Evolutionary conservation across 2,329 filamentous ascomycete genomes (phyloP).

Genomic region (Scedosporium boydii): DNA sequence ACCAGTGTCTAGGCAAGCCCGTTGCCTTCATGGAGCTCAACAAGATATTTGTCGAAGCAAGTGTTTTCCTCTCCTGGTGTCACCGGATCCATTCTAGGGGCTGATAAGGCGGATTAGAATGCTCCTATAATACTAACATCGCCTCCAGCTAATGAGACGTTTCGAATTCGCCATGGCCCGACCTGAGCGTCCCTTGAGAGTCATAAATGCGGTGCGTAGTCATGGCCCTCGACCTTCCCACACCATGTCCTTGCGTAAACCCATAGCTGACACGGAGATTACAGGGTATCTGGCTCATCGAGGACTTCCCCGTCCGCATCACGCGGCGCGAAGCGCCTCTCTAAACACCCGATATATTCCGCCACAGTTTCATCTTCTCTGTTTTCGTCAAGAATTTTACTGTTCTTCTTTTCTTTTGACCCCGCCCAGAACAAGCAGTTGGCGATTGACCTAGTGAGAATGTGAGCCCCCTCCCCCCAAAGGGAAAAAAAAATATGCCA

Average conservation of each 20-base stretch:
- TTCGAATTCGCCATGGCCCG: slow-evolving; percentile 3
- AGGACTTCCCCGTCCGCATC: slow-evolving; percentile 10
- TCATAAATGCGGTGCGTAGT: background rate
- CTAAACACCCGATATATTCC: background rate
- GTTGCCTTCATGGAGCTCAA: slow-evolving; percentile 34
- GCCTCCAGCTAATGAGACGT: background rate
- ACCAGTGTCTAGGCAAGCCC: slow-evolving; percentile 34
- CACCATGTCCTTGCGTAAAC: background rate
- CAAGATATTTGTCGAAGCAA: slow-evolving; percentile 32
- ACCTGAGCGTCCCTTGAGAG: background rate
- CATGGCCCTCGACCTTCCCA: no score
- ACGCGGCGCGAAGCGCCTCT: slow-evolving; percentile 3
- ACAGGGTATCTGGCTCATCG: slow-evolving; percentile 4
- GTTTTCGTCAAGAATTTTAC: background rate
- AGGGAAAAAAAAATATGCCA: no score
- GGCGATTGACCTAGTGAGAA: no score
- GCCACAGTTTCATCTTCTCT: background rate
- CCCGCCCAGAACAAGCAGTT: background rate
- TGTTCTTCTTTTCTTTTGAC: background rate
- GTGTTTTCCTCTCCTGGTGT: background rate
- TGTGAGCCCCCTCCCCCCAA: no score
- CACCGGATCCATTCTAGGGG: background rate
- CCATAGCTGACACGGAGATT: background rate
- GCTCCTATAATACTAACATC: no score
- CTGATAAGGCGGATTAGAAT: background rate